A percentile compares a stretch with the other conserved stretches of the same genome.
Conservation (phyloP, 2,329 filamentous ascomycete genomes). For the Diplodia corticola region DNA sequence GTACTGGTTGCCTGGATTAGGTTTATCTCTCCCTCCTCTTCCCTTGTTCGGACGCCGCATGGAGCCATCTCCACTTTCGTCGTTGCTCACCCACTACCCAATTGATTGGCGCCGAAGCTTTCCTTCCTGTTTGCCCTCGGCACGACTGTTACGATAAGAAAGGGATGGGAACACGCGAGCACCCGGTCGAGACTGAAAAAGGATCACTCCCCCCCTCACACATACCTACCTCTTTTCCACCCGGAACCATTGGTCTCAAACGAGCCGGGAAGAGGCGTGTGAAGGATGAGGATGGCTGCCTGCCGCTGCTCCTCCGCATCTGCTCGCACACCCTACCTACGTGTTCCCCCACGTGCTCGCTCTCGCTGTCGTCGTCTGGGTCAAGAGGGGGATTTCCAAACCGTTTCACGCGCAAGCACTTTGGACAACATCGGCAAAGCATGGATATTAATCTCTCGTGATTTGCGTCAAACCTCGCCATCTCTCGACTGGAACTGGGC, state of each 20-base stretch:
- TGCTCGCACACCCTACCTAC: neutral
- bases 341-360: neutral
- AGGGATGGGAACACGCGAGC: neutral
- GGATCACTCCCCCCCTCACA: neutral
- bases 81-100: neutral
- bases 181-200: neutral
- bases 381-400: neutral
- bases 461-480: neutral
- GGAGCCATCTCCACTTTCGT: neutral
- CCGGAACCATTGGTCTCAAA: neutral
- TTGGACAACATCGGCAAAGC: neutral
- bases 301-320: neutral
- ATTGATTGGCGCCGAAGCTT: neutral
- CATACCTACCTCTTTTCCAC: neutral
- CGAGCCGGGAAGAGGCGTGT: neutral
- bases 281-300: neutral
- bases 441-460: slow-evolving; percentile 4
- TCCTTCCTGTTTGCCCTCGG: neutral
- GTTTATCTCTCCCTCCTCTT: neutral
- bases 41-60: neutral
- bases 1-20: neutral
- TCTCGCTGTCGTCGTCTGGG: neutral
- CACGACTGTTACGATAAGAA: neutral
- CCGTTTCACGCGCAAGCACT: neutral
- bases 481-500: neutral